These are phyloP conservation scores for Gracilaria domingensis DNA, from an alignment of 23 red algal species.

Conservation along the genomic window DNA sequence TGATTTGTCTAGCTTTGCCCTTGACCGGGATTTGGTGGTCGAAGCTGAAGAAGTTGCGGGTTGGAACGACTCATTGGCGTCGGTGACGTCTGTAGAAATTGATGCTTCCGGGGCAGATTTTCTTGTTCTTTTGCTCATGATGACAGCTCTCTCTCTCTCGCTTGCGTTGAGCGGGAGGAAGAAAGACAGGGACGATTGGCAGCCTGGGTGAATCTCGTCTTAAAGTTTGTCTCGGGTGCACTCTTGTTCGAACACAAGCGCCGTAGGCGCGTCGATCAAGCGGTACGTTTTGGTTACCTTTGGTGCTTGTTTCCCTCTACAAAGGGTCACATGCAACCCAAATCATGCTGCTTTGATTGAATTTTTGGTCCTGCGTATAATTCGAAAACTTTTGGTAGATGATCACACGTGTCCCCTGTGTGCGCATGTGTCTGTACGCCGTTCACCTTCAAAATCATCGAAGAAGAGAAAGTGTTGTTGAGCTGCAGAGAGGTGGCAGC, in stretches of 20 bases:
- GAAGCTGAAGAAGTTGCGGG: not conserved
- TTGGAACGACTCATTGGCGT: not conserved
- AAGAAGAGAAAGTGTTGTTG: no score
- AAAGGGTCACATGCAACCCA: not conserved
- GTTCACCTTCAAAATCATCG: no score
- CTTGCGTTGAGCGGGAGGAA: not conserved
- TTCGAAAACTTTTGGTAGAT: not conserved
- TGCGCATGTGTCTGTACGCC: no score
- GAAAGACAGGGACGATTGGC: no score
- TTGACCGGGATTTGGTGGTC: slow-evolving; percentile 11
- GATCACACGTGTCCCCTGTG: no score
- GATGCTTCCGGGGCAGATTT: not conserved
- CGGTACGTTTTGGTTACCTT: no score
- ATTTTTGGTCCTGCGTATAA: not conserved
- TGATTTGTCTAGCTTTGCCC: slow-evolving; percentile 62
- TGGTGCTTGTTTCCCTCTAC: not conserved
- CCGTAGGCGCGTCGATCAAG: no score
- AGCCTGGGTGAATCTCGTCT: no score
- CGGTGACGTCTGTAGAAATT: not conserved
- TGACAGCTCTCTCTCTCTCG: not conserved
- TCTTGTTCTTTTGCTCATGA: slow-evolving; percentile 17
- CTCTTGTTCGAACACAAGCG: no score
- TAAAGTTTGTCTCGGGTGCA: no score
- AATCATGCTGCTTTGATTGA: slow-evolving; percentile 5
- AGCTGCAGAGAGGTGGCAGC: no score